These are phyloP conservation scores for Quambalaria eucalypti DNA, from an alignment of 1,284 basidiomycete species.

Conservation along the genomic window DNA sequence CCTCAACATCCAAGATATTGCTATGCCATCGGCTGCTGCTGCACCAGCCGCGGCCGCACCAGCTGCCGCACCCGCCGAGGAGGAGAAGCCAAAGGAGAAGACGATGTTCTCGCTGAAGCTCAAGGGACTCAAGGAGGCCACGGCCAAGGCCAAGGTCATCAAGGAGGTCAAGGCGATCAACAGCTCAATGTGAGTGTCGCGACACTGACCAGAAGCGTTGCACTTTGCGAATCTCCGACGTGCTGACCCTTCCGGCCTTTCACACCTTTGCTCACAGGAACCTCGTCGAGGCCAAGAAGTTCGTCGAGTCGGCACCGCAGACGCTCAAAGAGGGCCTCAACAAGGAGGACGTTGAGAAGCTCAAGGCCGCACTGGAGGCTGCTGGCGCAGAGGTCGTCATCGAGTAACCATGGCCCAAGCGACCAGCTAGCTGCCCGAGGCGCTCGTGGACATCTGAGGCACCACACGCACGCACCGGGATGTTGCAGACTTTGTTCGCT, in stretches of 20 bases:
- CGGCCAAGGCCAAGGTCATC: conserved; percentile 81
- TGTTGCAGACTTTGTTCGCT: not conserved
- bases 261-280: conserved; percentile 17
- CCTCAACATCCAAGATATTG: conserved; percentile 95
- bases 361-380: conserved; percentile 78
- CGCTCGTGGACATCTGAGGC: not conserved
- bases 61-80: conserved; percentile 50
- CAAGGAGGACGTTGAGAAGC: conserved; percentile 96
- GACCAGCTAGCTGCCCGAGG: not conserved
- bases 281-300: conserved; percentile 78
- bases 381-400: conserved; percentile 75
- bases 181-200: conserved; percentile 28
- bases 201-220: not conserved
- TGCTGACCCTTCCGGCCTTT: not conserved
- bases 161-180: conserved; percentile 80
- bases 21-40: conserved; percentile 68
- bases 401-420: too few species aligned
- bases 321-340: conserved; percentile 87
- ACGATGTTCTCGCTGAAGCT: conserved; percentile 84
- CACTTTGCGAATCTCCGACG: not conserved
- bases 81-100: conserved; percentile 98
- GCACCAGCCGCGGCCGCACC: conserved; percentile 52
- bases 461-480: not conserved
- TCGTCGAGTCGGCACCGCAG: conserved; percentile 92
- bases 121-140: conserved; percentile 37